phyloP scores from a whole-genome alignment of 768 basidiomycete species.

The Lactarius evosmus region DNA sequence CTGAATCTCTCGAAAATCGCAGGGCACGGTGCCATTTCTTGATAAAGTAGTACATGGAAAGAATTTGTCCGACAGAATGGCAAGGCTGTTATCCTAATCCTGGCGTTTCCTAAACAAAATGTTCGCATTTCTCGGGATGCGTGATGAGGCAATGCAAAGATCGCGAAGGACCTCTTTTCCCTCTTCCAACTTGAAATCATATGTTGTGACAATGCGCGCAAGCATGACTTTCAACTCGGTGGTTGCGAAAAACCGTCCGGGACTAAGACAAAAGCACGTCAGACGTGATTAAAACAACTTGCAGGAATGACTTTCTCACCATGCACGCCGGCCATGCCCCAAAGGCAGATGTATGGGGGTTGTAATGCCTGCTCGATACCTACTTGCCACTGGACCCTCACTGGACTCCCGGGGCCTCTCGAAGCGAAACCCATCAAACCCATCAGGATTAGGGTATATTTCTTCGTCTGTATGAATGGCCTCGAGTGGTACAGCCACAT shows the following conservation, averaged over 20 bases:
- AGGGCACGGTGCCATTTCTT: too few relatives aligned
- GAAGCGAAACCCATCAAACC: conserved; percentile 46
- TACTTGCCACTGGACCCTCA: background rate
- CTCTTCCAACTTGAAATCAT: conserved; percentile 34
- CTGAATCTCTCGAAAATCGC: too few relatives aligned
- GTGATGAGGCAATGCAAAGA: background rate
- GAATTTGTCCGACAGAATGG: too few relatives aligned
- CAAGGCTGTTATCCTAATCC: too few relatives aligned
- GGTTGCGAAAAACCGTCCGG: conserved; percentile 38
- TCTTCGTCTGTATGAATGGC: conserved; percentile 35
- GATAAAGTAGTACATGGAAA: too few relatives aligned
- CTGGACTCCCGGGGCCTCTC: conserved; percentile 18
- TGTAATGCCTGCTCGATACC: conserved; percentile 19
- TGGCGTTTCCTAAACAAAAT: background rate
- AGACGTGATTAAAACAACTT: background rate
- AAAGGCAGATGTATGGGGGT: conserved; percentile 29
- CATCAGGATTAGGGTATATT: conserved; percentile 36
- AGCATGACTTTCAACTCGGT: conserved; percentile 38
- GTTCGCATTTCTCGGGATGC: background rate
- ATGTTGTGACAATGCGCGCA: conserved; percentile 35
- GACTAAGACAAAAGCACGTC: conserved; percentile 28
- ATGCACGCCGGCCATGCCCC: conserved; percentile 32
- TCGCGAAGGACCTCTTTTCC: conserved; percentile 15
- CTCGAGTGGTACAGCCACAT: conserved; percentile 33
- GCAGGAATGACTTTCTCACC: conserved; percentile 23